Evolutionary conservation across 1,284 basidiomycete genomes (phyloP).

Genomic region (Rhizoctonia solani): DNA sequence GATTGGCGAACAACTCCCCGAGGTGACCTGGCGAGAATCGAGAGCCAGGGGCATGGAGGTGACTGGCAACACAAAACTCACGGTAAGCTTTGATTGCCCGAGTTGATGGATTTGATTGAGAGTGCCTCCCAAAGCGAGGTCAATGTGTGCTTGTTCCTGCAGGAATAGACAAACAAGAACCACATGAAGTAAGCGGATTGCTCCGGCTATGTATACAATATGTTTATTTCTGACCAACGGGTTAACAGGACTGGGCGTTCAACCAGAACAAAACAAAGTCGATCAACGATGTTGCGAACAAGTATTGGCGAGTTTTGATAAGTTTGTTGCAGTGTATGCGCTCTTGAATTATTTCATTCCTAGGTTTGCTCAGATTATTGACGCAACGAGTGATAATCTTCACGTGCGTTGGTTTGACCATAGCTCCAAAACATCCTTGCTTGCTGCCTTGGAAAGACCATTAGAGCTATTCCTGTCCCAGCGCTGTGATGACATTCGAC

Average conservation of each 20-base stretch:
- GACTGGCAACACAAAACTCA: neutral
- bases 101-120: neutral
- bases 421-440: conserved; percentile 14
- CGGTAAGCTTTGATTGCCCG: neutral
- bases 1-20: conserved; percentile 1
- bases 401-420: conserved; percentile 33
- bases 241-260: conserved; percentile 22
- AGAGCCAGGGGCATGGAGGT: neutral
- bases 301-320: neutral
- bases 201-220: neutral
- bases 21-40: conserved; percentile 21
- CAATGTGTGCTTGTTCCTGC: conserved; percentile 7
- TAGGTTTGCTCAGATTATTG: conserved; percentile 25
- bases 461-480: conserved; percentile 15
- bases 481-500: neutral
- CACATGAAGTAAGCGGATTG: conserved; percentile 1
- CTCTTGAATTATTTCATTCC: neutral
- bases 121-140: neutral
- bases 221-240: neutral
- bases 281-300: neutral
- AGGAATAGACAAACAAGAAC: conserved; percentile 5
- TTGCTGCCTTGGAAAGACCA: conserved; percentile 8
- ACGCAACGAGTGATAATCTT: neutral
- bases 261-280: conserved; percentile 7
- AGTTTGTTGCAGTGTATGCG: neutral